Conservation (phyloP, 1,284 basidiomycete species). For the Ceratobasidium sp. region DNA sequence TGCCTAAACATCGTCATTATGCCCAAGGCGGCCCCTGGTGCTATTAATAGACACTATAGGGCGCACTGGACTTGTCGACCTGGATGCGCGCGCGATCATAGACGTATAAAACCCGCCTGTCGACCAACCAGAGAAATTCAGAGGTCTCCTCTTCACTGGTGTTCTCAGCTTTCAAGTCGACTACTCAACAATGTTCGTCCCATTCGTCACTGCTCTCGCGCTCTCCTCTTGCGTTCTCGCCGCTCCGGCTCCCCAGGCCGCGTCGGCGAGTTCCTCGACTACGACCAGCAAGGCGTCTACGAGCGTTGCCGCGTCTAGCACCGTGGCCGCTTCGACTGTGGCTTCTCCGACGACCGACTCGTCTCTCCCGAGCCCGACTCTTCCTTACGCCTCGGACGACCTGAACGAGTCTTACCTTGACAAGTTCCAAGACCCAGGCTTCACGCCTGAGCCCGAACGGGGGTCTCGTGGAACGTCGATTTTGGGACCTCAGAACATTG, state of each 20-base stretch:
- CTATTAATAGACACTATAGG: no score
- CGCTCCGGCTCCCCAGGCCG: not conserved
- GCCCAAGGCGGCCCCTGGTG: no score
- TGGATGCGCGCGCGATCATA: no score
- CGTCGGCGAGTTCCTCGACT: not conserved
- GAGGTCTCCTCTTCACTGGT: no score
- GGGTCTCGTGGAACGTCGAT: slow-evolving; percentile 66
- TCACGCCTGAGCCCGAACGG: slow-evolving; percentile 58
- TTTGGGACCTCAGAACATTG: slow-evolving; percentile 70
- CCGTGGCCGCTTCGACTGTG: not conserved
- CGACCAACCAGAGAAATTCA: no score
- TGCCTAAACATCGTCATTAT: no score
- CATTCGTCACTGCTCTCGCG: slow-evolving; percentile 10
- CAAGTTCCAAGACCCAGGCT: slow-evolving; percentile 26
- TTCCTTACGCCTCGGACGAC: slow-evolving; percentile 47
- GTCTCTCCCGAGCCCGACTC: slow-evolving; percentile 8
- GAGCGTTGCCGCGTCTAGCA: not conserved
- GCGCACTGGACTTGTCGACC: no score
- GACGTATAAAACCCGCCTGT: no score
- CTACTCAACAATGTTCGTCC: not conserved
- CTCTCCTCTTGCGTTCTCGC: not conserved
- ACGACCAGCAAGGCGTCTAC: not conserved
- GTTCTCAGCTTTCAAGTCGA: no score
- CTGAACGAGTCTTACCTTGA: slow-evolving; percentile 35
- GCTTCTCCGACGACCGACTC: not conserved